These are phyloP conservation scores for Colletotrichum euphorbiae DNA, from an alignment of 2,329 filamentous ascomycete species.

Conservation along the genomic window DNA sequence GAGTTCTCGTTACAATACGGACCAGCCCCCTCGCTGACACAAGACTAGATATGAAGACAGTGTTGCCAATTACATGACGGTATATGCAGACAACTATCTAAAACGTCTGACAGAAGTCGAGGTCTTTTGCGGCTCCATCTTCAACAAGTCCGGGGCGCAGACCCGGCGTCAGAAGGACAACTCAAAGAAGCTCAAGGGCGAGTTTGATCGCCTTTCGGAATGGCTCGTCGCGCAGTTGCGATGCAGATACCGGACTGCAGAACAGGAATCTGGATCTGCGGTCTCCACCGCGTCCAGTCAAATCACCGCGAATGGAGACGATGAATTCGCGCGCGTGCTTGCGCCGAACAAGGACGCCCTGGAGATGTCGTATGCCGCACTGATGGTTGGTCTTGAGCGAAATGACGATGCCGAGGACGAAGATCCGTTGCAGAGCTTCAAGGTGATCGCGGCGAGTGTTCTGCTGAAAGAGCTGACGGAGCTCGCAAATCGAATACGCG, in stretches of 20 bases:
- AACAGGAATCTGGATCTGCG: neutral
- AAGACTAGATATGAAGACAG: constrained; percentile 58
- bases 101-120: constrained; percentile 61
- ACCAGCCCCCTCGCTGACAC: neutral
- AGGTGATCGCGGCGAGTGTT: constrained; percentile 52
- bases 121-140: constrained; percentile 67
- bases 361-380: constrained; percentile 51
- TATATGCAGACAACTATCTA: constrained; percentile 59
- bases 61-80: constrained; percentile 54
- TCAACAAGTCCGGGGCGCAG: constrained; percentile 62
- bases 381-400: constrained; percentile 43
- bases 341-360: constrained; percentile 44
- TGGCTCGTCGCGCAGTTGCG: constrained; percentile 55
- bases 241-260: constrained; percentile 11
- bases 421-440: constrained; percentile 49
- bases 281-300: neutral
- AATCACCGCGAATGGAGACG: constrained; percentile 7
- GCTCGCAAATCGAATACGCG: constrained; percentile 23
- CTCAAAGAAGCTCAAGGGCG: constrained; percentile 63
- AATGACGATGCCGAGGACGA: constrained; percentile 38
- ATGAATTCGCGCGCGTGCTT: neutral
- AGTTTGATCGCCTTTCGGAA: constrained; percentile 59
- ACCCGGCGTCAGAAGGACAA: constrained; percentile 63
- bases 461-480: constrained; percentile 47
- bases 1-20: constrained; percentile 39